Conservation (phyloP, 768 basidiomycete species). For the Russula lepida region DNA sequence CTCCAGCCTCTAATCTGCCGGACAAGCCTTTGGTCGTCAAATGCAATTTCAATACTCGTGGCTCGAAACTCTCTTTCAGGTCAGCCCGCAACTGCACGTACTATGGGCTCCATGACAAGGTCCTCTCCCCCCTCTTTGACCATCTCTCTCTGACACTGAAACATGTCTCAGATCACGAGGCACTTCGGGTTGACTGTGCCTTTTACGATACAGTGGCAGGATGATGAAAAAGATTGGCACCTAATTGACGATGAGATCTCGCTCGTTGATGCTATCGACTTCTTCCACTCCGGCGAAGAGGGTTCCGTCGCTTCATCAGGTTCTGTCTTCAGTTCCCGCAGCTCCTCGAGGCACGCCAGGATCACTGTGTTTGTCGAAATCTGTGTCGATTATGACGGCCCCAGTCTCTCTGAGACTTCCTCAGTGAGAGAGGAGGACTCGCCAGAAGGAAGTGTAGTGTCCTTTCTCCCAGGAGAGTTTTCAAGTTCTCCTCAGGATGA, state of each 20-base stretch:
- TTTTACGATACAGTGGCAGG: constrained; percentile 74
- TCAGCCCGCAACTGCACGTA: constrained; percentile 76
- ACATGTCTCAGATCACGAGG: constrained; percentile 59
- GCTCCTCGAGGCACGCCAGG: constrained; percentile 50
- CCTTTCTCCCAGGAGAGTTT: constrained; percentile 41
- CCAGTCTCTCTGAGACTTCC: constrained; percentile 80
- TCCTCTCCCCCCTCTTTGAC: constrained; percentile 25
- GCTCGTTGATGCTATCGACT: constrained; percentile 79
- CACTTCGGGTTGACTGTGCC: constrained; percentile 67
- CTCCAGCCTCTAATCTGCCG: constrained; percentile 28
- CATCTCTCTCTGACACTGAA: constrained; percentile 11
- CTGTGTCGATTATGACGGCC: constrained; percentile 83
- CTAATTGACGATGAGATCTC: constrained; percentile 63
- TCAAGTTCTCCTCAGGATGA: constrained; percentile 47
- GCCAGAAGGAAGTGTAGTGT: constrained; percentile 50
- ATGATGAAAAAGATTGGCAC: constrained; percentile 78
- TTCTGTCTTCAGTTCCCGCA: constrained; percentile 60
- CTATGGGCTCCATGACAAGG: constrained; percentile 64
- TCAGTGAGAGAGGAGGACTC: constrained; percentile 71
- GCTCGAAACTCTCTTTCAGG: constrained; percentile 70
- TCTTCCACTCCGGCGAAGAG: constrained; percentile 74
- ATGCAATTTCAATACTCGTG: constrained; percentile 67
- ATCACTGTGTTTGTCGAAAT: constrained; percentile 74
- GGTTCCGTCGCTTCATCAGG: constrained; percentile 60
- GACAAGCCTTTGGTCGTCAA: constrained; percentile 77